Evolutionary conservation across 2,329 filamentous ascomycete genomes (phyloP), one percentile per base, ranked within the genome.

Genomic region (Colletotrichum chrysophilum): DNA sequence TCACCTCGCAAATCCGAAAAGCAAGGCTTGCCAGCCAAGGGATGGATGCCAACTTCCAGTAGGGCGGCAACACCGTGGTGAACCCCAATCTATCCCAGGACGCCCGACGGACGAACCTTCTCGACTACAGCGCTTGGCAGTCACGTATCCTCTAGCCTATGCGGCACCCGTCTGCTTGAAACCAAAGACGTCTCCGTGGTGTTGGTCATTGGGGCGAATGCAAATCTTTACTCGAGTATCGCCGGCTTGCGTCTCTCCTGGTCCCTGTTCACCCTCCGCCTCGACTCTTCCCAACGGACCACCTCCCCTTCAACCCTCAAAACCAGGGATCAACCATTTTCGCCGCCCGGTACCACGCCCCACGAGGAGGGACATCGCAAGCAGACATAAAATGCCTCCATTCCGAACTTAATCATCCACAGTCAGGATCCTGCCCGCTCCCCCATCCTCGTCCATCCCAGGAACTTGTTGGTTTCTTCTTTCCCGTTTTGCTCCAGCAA

Each of bases 301-400:
- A 68, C 72, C 62, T 72, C 43, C 43, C 43, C 73, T 38, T 72
- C 76, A 60, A 71, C 56, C 66, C 43, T 77, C 70, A 43, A 38
- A 43, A 77, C 66, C 67, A 70, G 61, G 76, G 74, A 77, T 77
- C 74, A 76, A 61, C 76, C 76, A 73, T 71, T 74, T 58, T 77
- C 48, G 64, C 52, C 62, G 70, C 66, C 60, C 67, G 71, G 48
- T 66, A 58, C 65, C 61, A 67, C 66, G 64, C 74, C 76, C 71
- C 71, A 76, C 61, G 74, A 71, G 66, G 65, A 70, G 66, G 66
- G 58, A 71, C 75, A 72, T 72, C 75, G 36, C 66, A 77, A 66
- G 74, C 74, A 74, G 69, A 77, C 77, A 78, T 78, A 78, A 77
- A 78, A 77, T 77, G 76, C 77, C 77, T 78, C 74, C 74, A 74